Evolutionary conservation across 1,284 basidiomycete species (phyloP).

Genomic region (Heterobasidion irregulare): DNA sequence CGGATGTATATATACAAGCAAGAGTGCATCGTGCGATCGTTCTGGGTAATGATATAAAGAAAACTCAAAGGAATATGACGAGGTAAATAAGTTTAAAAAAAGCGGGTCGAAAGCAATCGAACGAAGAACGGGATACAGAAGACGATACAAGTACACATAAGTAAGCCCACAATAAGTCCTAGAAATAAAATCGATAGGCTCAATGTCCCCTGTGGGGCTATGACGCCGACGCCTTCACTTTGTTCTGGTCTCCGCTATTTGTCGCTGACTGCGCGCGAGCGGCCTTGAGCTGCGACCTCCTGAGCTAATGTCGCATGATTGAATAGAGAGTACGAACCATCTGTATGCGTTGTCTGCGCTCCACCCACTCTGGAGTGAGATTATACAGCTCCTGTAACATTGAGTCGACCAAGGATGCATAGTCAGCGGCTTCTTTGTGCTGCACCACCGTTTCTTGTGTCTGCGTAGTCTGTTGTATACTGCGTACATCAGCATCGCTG

Average conservation of each 20-base stretch:
- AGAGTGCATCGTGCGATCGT: too few species aligned
- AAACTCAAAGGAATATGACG: background rate
- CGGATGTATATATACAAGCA: too few species aligned
- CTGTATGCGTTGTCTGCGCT: conserved; percentile 36
- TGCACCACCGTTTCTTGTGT: conserved; percentile 10
- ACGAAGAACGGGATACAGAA: background rate
- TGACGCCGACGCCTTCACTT: background rate
- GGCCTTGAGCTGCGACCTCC: background rate
- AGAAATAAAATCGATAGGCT: background rate
- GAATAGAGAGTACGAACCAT: conserved; percentile 17
- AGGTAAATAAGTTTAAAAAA: background rate
- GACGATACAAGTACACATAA: background rate
- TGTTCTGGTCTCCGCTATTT: background rate
- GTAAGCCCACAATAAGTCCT: background rate
- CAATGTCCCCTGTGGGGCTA: background rate
- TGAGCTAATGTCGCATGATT: background rate
- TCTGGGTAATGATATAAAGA: too few species aligned
- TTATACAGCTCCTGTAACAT: conserved; percentile 36
- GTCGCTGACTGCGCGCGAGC: background rate
- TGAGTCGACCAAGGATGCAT: conserved; percentile 18
- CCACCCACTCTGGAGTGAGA: conserved; percentile 56
- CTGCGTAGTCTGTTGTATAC: conserved; percentile 23
- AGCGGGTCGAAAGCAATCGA: background rate
- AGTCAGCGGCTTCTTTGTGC: conserved; percentile 3
- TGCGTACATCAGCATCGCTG: conserved; percentile 33